These are phyloP conservation scores for Dactylellina cionopaga DNA, from an alignment of 2,329 filamentous ascomycete genomes.

Conservation along the genomic window DNA sequence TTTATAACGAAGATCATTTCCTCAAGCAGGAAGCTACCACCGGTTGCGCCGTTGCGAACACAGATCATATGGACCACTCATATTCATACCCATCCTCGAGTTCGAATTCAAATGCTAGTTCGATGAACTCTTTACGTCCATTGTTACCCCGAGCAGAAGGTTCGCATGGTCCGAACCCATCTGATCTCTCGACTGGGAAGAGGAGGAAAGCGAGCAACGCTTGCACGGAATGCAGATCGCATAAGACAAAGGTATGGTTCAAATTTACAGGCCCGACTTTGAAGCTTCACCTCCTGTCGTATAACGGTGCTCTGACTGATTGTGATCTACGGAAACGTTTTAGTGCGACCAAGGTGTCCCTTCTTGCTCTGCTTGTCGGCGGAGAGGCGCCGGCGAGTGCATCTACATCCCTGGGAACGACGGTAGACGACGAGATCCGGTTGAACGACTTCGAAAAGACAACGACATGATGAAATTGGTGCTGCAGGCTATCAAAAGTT, in stretches of 20 bases:
- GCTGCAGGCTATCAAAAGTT: constrained; percentile 39
- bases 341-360: constrained; percentile 49
- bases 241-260: constrained; percentile 47
- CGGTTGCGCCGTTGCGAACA: not conserved
- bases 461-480: constrained; percentile 51
- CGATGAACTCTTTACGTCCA: constrained; percentile 47
- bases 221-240: constrained; percentile 48
- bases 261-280: not conserved
- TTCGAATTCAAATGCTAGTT: constrained; percentile 47
- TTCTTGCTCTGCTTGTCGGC: constrained; percentile 40
- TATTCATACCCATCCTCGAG: constrained; percentile 41
- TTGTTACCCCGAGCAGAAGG: constrained; percentile 47
- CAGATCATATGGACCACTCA: constrained; percentile 23
- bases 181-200: constrained; percentile 44
- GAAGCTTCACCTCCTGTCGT: constrained; percentile 11
- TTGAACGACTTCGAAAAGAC: constrained; percentile 39
- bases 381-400: constrained; percentile 34
- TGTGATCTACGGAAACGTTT: not conserved
- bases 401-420: constrained; percentile 48
- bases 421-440: constrained; percentile 45
- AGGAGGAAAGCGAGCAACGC: constrained; percentile 50
- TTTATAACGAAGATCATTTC: constrained; percentile 34
- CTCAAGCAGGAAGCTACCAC: not conserved
- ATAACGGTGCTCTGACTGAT: not conserved
- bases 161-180: constrained; percentile 39